Conservation (phyloP, 345 rosid genomes). For the Carallia pectinifolia region DNA sequence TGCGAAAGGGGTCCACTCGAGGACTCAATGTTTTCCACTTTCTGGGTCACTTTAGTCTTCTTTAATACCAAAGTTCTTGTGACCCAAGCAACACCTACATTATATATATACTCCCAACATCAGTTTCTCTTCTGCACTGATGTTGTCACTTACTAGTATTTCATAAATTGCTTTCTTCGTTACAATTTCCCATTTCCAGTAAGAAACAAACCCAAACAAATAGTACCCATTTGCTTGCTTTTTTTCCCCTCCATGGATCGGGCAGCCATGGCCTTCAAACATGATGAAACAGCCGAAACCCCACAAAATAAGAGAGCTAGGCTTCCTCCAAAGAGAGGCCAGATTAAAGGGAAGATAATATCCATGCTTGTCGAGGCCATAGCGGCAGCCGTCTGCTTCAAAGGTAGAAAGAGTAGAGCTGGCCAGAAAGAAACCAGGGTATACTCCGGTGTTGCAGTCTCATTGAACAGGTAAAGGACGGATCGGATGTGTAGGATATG, state of each 20-base stretch:
- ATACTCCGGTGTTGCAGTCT: not conserved
- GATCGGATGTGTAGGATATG: not conserved
- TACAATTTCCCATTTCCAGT: not conserved
- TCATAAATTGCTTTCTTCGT: not conserved
- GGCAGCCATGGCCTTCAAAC: constrained; percentile 5
- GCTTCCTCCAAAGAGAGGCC: constrained; percentile 41
- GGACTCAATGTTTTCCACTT: no score
- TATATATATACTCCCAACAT: not conserved
- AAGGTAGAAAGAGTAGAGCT: constrained; percentile 4
- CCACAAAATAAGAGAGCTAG: not conserved
- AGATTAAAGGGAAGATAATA: constrained; percentile 24
- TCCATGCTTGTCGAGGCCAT: constrained; percentile 16
- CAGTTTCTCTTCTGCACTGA: not conserved
- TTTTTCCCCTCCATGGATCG: not conserved
- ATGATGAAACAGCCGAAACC: not conserved
- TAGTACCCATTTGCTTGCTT: not conserved
- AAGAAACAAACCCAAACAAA: not conserved
- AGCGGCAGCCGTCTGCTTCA: not conserved
- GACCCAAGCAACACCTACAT: not conserved
- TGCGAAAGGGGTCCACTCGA: no score
- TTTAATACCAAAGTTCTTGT: no score
- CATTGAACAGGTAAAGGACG: not conserved
- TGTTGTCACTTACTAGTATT: not conserved
- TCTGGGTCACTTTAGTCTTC: no score
- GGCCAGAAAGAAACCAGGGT: constrained; percentile 10